Evolutionary conservation across 805 yeast species (phyloP), one percentile per base, ranked within the genome.

Genomic region (Lipomyces anomalus): DNA sequence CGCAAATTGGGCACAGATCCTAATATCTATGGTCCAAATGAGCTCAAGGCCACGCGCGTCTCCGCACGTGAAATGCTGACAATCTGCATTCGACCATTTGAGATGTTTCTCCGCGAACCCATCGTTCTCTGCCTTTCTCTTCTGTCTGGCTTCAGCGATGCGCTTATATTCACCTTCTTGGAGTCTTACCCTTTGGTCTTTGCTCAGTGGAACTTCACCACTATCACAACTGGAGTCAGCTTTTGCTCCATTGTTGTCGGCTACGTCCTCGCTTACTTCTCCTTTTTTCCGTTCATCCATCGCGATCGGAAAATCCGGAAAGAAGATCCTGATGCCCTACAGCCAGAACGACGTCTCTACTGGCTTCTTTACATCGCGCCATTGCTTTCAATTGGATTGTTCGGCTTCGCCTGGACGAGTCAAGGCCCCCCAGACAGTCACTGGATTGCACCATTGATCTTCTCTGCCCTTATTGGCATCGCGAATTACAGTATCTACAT

Each of bases 321-420:
- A n/a, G n/a, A n/a, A n/a, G n/a, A n/a, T n/a, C n/a, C n/a, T n/a
- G n/a, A n/a, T n/a, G n/a, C n/a, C n/a, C n/a, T n/a, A n/a, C n/a
- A n/a, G n/a, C n/a, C n/a, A n/a, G n/a, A n/a, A n/a, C n/a, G n/a
- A n/a, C n/a, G n/a, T n/a, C n/a, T n/a, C n/a, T n/a, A n/a, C n/a
- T 55, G 67, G 34, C 59, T 68, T 33, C 61, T 68, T 4, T 68
- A 60, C 53, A 50, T 68, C 36, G 72, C 67, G 5, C 70, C 70
- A 1, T 55, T 67, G 21, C 68, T 65, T 45, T 60, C 71, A 6
- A 61, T 67, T 30, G 73, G 73, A 1, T 53, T 67, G 40, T 63
- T 68, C 39, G 71, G 71, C 0, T 68, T 68, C 53, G 71, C 70
- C 1, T 68, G 72, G 72, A 66, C 73, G 5, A 61, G 66, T 13